These are phyloP conservation scores for Suillus paluster DNA, from an alignment of 768 basidiomycete species.

Conservation along the genomic window DNA sequence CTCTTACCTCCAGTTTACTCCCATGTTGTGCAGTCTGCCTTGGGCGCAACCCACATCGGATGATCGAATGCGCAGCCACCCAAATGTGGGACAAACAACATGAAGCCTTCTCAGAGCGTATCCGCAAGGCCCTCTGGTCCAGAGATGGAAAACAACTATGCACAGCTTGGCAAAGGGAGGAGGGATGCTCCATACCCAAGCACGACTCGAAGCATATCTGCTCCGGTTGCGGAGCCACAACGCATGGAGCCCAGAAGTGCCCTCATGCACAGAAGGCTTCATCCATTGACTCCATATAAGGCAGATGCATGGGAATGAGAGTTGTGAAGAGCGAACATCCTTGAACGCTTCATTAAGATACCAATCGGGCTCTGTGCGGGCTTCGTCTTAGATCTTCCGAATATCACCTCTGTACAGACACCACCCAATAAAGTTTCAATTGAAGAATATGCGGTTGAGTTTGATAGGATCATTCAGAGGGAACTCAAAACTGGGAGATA, in stretches of 20 bases:
- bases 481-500: conserved; percentile 23
- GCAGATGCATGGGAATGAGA: conserved; percentile 3
- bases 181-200: conserved; percentile 1
- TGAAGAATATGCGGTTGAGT: neutral
- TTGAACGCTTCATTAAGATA: neutral
- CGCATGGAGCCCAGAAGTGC: conserved; percentile 14
- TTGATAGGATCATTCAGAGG: conserved; percentile 2
- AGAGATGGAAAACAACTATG: conserved; percentile 9
- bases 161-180: conserved; percentile 1
- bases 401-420: neutral
- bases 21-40: conserved; percentile 6
- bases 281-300: conserved; percentile 11
- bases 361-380: neutral
- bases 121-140: neutral
- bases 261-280: conserved; percentile 11
- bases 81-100: conserved; percentile 1
- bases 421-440: conserved; percentile 8
- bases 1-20: neutral
- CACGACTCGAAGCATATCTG: conserved; percentile 7
- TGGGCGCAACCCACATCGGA: neutral
- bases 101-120: neutral
- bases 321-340: neutral
- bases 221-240: conserved; percentile 3
- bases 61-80: neutral
- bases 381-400: conserved; percentile 13